Percentiles rank a stretch among this genome's conserved stretches.
phyloP scores from a whole-genome alignment of 495 filamentous ascomycete species.

The Trichoderma orchidacearum region DNA sequence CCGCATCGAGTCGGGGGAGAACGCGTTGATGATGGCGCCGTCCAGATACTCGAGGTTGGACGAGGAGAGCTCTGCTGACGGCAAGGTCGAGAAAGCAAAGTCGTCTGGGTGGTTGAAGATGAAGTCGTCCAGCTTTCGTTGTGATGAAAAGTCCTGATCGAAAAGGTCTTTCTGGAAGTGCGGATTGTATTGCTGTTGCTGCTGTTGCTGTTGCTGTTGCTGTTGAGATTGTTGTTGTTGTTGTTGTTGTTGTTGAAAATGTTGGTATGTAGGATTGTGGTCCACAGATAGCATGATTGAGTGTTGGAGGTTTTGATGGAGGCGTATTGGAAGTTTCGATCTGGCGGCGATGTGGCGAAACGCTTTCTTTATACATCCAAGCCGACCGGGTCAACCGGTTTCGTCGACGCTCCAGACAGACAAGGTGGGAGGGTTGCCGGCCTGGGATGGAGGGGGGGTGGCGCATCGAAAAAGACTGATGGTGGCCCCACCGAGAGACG shows the following conservation, averaged over 20 bases:
- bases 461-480: neutral
- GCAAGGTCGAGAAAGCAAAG: constrained; percentile 5
- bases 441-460: neutral
- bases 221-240: constrained; percentile 3
- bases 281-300: constrained; percentile 9
- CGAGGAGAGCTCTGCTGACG: constrained; percentile 12
- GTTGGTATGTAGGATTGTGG: constrained; percentile 6
- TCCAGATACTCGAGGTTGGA: constrained; percentile 14
- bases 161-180: too few species aligned
- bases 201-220: neutral
- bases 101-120: neutral
- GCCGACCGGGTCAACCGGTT: neutral
- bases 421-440: neutral
- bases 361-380: neutral
- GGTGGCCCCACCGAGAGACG: neutral
- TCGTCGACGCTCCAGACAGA: neutral
- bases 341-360: constrained; percentile 8
- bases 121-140: neutral
- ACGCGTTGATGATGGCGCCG: constrained; percentile 12
- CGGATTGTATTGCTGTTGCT: neutral
- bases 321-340: constrained; percentile 7
- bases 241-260: constrained; percentile 5
- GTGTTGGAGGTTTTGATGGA: neutral
- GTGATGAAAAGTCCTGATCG: neutral
- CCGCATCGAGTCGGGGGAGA: constrained; percentile 24